Conservation (phyloP, 768 basidiomycete genomes). For the Russula lepida region DNA sequence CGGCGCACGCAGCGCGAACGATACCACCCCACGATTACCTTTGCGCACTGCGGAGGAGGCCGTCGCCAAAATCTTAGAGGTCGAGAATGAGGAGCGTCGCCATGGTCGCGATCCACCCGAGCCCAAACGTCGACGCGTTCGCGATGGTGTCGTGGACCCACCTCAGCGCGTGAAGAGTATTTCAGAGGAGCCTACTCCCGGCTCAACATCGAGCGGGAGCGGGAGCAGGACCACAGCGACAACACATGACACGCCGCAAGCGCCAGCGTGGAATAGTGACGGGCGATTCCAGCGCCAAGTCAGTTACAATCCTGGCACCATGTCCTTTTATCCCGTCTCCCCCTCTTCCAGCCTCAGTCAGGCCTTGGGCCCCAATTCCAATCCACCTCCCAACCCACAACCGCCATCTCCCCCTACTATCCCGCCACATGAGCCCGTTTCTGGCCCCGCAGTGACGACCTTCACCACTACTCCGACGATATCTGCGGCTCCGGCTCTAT, state of each 20-base stretch:
- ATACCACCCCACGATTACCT: constrained; percentile 15
- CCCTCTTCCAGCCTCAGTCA: constrained; percentile 19
- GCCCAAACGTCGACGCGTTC: constrained; percentile 18
- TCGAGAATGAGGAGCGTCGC: constrained; percentile 20
- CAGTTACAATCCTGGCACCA: constrained; percentile 13
- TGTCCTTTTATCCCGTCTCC: constrained; percentile 15
- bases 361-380: constrained; percentile 15
- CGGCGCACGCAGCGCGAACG: constrained; percentile 14
- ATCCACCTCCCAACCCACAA: constrained; percentile 11
- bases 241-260: constrained; percentile 14
- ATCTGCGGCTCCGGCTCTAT: constrained; percentile 10
- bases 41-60: constrained; percentile 21
- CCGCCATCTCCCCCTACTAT: constrained; percentile 10
- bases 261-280: constrained; percentile 13
- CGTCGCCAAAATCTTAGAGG: constrained; percentile 21
- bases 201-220: constrained; percentile 16
- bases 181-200: constrained; percentile 13
- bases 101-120: constrained; percentile 20
- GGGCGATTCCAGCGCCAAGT: constrained; percentile 16
- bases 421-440: constrained; percentile 2
- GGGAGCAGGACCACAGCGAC: constrained; percentile 7
- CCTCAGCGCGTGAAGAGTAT: constrained; percentile 9
- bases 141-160: constrained; percentile 6
- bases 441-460: constrained; percentile 4
- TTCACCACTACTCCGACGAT: constrained; percentile 12